phyloP scores from a whole-genome alignment of 2,329 filamentous ascomycete species.

The Tolypocladium cylindrosporum region DNA sequence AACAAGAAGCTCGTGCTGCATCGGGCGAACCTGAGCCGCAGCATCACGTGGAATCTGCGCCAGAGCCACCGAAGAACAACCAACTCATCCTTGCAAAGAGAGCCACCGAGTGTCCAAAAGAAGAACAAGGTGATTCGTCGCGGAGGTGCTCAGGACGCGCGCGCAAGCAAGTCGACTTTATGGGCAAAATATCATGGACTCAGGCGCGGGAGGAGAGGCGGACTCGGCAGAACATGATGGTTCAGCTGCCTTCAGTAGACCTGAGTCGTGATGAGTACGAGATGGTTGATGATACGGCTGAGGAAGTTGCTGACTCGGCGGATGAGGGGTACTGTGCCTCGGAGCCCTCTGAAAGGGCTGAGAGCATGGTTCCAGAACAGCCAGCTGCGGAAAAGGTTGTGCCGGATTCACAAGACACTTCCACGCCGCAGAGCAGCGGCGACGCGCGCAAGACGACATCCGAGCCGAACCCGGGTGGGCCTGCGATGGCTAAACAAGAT shows the following conservation, averaged over 20 bases:
- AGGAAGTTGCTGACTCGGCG: neutral
- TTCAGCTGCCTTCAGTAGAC: slow-evolving; percentile 7
- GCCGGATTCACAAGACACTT: slow-evolving; percentile 19
- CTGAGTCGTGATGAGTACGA: slow-evolving; percentile 5
- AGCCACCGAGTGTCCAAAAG: neutral
- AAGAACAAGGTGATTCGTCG: neutral
- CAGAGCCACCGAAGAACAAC: neutral
- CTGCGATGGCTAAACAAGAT: neutral
- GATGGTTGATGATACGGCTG: slow-evolving; percentile 1
- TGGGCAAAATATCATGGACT: slow-evolving; percentile 19
- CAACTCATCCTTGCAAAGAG: neutral
- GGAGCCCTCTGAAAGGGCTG: slow-evolving; percentile 1
- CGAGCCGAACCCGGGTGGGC: neutral
- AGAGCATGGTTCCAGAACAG: neutral
- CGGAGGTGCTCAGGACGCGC: neutral
- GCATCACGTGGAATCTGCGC: neutral
- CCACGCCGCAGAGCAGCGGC: slow-evolving; percentile 2
- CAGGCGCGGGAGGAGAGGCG: slow-evolving; percentile 9
- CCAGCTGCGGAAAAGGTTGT: slow-evolving; percentile 6
- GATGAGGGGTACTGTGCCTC: neutral
- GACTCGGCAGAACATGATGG: slow-evolving; percentile 4
- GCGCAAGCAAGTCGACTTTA: slow-evolving; percentile 18
- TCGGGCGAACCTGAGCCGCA: neutral
- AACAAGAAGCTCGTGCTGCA: neutral
- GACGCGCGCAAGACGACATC: neutral